Conservation (phyloP, 352 stramenopile species). For the Pythium grandisporangium region DNA sequence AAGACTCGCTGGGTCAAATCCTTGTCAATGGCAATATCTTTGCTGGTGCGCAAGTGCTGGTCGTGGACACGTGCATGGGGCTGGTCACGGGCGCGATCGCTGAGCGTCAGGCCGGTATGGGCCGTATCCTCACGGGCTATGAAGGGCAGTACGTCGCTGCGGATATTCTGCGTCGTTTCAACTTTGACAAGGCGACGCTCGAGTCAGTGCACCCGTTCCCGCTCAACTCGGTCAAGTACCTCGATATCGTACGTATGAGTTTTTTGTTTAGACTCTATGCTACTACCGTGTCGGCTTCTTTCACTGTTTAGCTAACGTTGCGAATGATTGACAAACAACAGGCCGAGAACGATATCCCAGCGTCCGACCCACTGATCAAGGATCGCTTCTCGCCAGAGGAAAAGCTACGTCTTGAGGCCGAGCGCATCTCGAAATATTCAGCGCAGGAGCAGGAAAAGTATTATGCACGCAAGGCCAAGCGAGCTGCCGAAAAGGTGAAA, state of each 20-base stretch:
- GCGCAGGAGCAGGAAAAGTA: slow-evolving; percentile 71
- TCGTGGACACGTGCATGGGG: slow-evolving; percentile 91
- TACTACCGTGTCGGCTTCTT: neutral
- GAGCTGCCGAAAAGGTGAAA: slow-evolving; percentile 67
- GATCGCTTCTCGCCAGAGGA: slow-evolving; percentile 55
- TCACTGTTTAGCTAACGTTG: neutral
- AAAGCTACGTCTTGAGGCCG: slow-evolving; percentile 43
- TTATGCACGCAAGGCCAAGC: slow-evolving; percentile 69
- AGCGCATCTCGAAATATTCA: slow-evolving; percentile 80
- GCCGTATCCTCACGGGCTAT: slow-evolving; percentile 60
- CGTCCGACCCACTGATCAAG: slow-evolving; percentile 25
- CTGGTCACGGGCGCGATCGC: slow-evolving; percentile 87
- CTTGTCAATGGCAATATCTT: slow-evolving; percentile 91
- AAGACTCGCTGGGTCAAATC: slow-evolving; percentile 92
- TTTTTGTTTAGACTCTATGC: no score
- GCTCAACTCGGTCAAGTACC: slow-evolving; percentile 46
- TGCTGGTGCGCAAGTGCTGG: slow-evolving; percentile 81
- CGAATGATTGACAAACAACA: slow-evolving; percentile 8
- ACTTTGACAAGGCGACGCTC: slow-evolving; percentile 69
- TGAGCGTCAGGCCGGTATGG: slow-evolving; percentile 63
- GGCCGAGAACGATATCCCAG: slow-evolving; percentile 43
- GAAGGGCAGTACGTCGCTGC: slow-evolving; percentile 65
- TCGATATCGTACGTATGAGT: slow-evolving; percentile 16
- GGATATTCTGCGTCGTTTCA: slow-evolving; percentile 80
- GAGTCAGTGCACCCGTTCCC: slow-evolving; percentile 73